Percentiles rank a stretch among this genome's conserved stretches.
Evolutionary conservation across 1,139 yeast species (phyloP).

Genomic region (Pichia sp.): DNA sequence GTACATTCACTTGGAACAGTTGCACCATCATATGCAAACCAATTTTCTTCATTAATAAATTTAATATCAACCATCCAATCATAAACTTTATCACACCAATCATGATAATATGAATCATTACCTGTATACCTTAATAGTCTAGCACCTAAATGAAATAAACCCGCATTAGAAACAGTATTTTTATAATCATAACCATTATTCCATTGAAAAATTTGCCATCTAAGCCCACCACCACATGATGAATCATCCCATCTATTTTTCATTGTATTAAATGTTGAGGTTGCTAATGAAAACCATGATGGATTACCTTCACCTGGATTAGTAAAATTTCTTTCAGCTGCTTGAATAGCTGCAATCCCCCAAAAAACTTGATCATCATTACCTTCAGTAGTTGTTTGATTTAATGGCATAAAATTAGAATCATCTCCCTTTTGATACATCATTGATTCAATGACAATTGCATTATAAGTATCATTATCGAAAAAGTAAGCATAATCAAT

Average conservation of each 20-base stretch:
- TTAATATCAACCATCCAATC: constrained; percentile 59
- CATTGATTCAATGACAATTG: constrained; percentile 55
- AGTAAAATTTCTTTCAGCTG: constrained; percentile 82
- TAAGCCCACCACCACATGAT: constrained; percentile 67
- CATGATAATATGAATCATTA: constrained; percentile 56
- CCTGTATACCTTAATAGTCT: constrained; percentile 68
- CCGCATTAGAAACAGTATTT: constrained; percentile 73
- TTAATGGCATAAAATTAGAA: constrained; percentile 75
- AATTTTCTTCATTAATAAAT: constrained; percentile 42
- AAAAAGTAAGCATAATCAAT: constrained; percentile 70
- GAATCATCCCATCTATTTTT: constrained; percentile 64
- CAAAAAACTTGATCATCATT: constrained; percentile 97
- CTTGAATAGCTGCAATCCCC: constrained; percentile 90
- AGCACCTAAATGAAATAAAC: constrained; percentile 71
- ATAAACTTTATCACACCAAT: constrained; percentile 59
- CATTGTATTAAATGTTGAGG: constrained; percentile 74
- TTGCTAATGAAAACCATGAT: constrained; percentile 65
- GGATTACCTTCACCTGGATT: constrained; percentile 57
- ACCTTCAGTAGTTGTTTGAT: constrained; percentile 94
- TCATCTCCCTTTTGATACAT: constrained; percentile 72
- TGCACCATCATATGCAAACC: constrained; percentile 77
- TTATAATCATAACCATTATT: constrained; percentile 74
- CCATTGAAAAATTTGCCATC: constrained; percentile 83
- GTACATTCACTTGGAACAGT: constrained; percentile 58
- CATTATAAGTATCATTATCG: constrained; percentile 63